Evolutionary conservation across 148 eudicot species (phyloP).

Genomic region (Beta vulgaris): DNA sequence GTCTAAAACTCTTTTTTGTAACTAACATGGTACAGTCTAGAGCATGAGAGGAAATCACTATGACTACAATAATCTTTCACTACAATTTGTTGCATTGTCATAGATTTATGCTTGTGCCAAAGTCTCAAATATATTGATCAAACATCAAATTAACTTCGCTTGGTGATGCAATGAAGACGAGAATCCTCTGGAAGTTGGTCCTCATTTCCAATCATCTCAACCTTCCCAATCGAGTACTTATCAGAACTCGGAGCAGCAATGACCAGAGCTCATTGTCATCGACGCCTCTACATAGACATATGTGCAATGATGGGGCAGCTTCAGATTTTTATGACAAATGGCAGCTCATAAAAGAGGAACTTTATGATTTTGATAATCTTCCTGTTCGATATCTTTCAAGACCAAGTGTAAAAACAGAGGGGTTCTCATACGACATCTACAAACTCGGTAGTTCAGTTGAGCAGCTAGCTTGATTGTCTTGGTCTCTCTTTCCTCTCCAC

Average conservation of each 20-base stretch:
- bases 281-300: not conserved
- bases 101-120: too few relatives aligned
- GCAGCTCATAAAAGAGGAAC: not conserved
- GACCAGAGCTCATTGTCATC: not conserved
- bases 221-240: not conserved
- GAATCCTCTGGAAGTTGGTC: not conserved
- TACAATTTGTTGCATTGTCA: not conserved
- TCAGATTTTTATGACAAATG: not conserved
- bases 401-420: not conserved
- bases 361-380: not conserved
- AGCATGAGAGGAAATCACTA: not conserved
- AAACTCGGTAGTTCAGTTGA: constrained; percentile 7
- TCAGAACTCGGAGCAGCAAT: not conserved
- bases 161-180: not conserved
- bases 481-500: constrained; percentile 72
- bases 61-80: not conserved
- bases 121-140: too few relatives aligned
- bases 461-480: constrained; percentile 24
- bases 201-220: not conserved
- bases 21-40: not conserved
- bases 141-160: not conserved
- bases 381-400: not conserved
- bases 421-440: not conserved
- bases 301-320: not conserved
- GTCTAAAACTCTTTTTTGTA: not conserved